phyloP scores from a whole-genome alignment of 306 rosid species.

The Albizia julibrissin region DNA sequence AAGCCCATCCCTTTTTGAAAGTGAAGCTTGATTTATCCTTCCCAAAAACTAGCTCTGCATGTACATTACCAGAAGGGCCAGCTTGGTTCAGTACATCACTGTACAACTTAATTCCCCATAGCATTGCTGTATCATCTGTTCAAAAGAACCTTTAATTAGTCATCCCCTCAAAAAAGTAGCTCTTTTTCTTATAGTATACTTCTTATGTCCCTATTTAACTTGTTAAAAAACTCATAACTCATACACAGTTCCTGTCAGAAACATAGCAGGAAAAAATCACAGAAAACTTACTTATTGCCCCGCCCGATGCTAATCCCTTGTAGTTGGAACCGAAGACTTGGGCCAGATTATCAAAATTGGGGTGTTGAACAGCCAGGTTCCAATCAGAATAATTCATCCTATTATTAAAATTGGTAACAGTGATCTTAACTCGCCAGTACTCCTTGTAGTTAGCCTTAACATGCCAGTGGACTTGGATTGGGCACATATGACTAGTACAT shows the following conservation, averaged over 20 bases:
- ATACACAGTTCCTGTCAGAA: background rate
- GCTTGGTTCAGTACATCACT: constrained; percentile 84
- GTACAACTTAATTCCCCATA: constrained; percentile 87
- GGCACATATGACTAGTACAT: constrained; percentile 89
- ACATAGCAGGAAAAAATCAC: background rate
- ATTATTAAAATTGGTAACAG: constrained; percentile 81
- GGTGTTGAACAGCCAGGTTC: constrained; percentile 86
- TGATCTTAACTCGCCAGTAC: constrained; percentile 89
- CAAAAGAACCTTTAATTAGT: constrained; percentile 35
- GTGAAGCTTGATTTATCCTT: constrained; percentile 70
- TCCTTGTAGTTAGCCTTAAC: constrained; percentile 70
- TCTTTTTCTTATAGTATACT: no score
- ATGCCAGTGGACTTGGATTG: constrained; percentile 92
- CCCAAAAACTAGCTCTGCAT: constrained; percentile 74
- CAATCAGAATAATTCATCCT: constrained; percentile 76
- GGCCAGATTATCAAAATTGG: constrained; percentile 79
- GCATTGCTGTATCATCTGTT: constrained; percentile 89
- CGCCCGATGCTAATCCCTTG: constrained; percentile 63
- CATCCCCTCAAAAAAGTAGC: background rate
- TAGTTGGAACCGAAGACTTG: constrained; percentile 82
- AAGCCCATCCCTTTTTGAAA: constrained; percentile 90
- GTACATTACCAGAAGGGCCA: constrained; percentile 75
- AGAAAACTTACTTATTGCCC: constrained; percentile 62
- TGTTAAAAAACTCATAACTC: background rate
- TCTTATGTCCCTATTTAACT: background rate